Base-by-base conservation (phyloP, 352 stramenopile species). In the Globisporangium splendens region DNA sequence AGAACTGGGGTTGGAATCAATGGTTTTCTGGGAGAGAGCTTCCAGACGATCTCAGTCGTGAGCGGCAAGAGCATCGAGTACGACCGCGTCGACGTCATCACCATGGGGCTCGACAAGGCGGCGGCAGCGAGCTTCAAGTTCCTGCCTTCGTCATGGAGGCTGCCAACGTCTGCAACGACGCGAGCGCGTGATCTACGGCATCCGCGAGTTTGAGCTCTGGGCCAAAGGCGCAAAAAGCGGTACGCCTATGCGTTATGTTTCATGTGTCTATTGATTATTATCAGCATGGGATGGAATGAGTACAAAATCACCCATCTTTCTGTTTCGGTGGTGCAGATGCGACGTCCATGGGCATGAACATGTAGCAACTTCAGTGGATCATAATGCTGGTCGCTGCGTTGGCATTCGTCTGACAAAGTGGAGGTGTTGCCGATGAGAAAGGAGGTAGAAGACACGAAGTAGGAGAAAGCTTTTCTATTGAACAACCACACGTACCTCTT, bases 151-250 rank as follows among this genome's bases (percentile, higher is more conserved):
- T 72, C 8, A 76, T 93, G 1, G 62, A 72, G 7, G 51, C 66
- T 2, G 61, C 77, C 18, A 88, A 87, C 48, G 68, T 75, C 10
- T 92, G 82, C 53, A 50, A 59, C 18, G 68, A 77, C 56, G 57
- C 52, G 39, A 77, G 60, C 79, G 75, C n/a, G 64, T 79, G 39
- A 66, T 93, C 41, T 93, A 91, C 63, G 82, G 81, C 52, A 88
- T 93, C 47, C 79, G 81, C 18, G 79, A 93, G 69, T 62, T 93
- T 17, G 83, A 93, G 55, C 59, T 93, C 28, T 93, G 82, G 79
- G 75, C 73, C 8, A 76, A 67, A 35, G 72, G 73, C 38, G 68
- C 55, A 17, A 86, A 77, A 57, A 91, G 74, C 65, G 74, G 67
- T 72, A 54, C 49, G 54, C 43, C 15, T 55, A 12, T 41, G 21